phyloP scores from a whole-genome alignment of 2,329 filamentous ascomycete genomes.

The Chalaropsis thielavioides region DNA sequence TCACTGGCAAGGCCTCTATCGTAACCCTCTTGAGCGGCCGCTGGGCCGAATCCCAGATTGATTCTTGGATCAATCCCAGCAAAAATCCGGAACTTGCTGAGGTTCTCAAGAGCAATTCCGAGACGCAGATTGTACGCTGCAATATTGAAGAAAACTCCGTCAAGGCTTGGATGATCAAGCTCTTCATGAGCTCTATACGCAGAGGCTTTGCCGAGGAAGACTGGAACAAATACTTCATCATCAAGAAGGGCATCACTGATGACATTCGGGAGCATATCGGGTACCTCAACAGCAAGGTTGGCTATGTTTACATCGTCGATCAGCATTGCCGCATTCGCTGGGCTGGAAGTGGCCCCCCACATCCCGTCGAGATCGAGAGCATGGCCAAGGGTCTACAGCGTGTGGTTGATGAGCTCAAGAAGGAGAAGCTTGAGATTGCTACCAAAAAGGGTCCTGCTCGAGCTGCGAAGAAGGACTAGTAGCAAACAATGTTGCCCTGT shows the following conservation, averaged over 20 bases:
- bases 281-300: constrained; percentile 77
- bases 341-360: constrained; percentile 66
- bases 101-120: constrained; percentile 39
- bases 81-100: constrained; percentile 56
- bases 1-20: constrained; percentile 60
- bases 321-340: constrained; percentile 78
- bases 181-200: constrained; percentile 42
- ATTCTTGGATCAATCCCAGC: constrained; percentile 51
- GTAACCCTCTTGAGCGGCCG: constrained; percentile 67
- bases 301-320: constrained; percentile 87
- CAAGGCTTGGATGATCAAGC: constrained; percentile 42
- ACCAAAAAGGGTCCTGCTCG: constrained; percentile 17
- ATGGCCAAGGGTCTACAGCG: constrained; percentile 50
- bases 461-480: background rate
- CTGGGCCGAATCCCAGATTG: constrained; percentile 74
- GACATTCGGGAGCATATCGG: constrained; percentile 50
- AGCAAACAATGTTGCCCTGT: background rate
- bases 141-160: constrained; percentile 75
- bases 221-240: constrained; percentile 48
- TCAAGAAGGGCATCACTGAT: constrained; percentile 43
- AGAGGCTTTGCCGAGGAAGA: constrained; percentile 35
- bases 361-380: constrained; percentile 50
- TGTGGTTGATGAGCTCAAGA: constrained; percentile 44
- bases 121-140: constrained; percentile 66
- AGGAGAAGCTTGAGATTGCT: constrained; percentile 24